Evolutionary conservation across 2,329 filamentous ascomycete species (phyloP), one percentile per base, ranked within the genome.

Genomic region (Botrytis elliptica): DNA sequence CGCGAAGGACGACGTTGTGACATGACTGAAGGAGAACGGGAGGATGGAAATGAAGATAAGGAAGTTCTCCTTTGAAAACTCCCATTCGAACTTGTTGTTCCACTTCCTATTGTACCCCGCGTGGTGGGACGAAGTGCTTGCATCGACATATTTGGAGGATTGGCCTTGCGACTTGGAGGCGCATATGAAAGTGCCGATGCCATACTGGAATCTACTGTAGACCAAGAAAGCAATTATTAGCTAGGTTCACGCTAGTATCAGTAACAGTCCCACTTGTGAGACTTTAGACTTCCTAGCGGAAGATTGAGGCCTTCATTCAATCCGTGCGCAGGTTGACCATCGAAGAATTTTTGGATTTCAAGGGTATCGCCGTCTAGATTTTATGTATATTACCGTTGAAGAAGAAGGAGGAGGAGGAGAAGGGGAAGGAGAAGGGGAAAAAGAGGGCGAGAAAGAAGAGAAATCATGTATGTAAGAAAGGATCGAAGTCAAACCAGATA

Each of bases 11-110:
- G 78, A 84, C 81, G 78, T 85, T 77, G 75, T 72, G 88, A 89
- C 84, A 89, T 87, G 79, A 88, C 85, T 72, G 88, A 90, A 69
- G 85, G 84, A 65, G 88, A 87, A 74, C 88, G 85, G 69, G 89
- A 88, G 36, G 89, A 86, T 29, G 84, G 83, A 79, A 91, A 89
- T 60, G 90, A 91, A 40, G 89, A 88, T 66, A 92, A 83, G n/a
- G 90, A 92, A 60, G 87, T 86, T 79, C 86, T 84, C 74, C 84
- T 83, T 67, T 72, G 65, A 38, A 73, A 73, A 72, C 77, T 82
- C 62, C 78, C 78, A 77, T 82, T 81, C 68, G 80, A 81, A 71
- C 75, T 77, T 46, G 52, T 65, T 42, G 79, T 79, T 36, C 68
- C 74, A 42, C 76, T 77, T 20, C 72, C 76, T 33, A 74, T 71